phyloP scores from a whole-genome alignment of 768 basidiomycete species.

The Leccinellum albellum region DNA sequence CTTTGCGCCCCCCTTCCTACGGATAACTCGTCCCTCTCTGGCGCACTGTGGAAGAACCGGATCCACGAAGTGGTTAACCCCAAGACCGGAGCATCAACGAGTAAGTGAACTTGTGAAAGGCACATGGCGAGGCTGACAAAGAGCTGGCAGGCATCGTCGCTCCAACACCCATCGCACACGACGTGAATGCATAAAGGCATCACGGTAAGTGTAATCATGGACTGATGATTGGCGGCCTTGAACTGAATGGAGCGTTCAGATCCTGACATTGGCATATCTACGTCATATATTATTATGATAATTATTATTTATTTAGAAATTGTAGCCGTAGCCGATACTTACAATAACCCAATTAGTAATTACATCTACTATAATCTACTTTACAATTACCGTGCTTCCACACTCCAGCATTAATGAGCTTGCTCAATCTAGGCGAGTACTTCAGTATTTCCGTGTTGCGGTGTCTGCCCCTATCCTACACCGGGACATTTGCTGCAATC shows the following conservation, averaged over 20 bases:
- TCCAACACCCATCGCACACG: not conserved
- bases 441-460: not conserved
- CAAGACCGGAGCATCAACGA: not conserved
- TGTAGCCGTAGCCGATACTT: not conserved
- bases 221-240: not conserved
- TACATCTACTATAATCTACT: not conserved
- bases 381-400: too few species aligned
- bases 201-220: not conserved
- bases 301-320: not conserved
- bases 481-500: not conserved
- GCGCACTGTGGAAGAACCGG: conserved; percentile 16
- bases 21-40: not conserved
- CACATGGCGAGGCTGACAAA: conserved; percentile 2
- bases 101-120: conserved; percentile 5
- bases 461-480: not conserved
- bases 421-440: too few species aligned
- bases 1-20: conserved; percentile 13
- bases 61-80: conserved; percentile 21
- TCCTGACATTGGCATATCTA: not conserved
- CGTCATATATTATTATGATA: not conserved
- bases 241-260: not conserved
- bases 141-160: not conserved
- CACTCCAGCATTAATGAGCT: too few species aligned
- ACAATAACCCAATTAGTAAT: not conserved
- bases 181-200: not conserved